Conservation (phyloP, 2,329 filamentous ascomycete species). For the Beauveria asiatica region DNA sequence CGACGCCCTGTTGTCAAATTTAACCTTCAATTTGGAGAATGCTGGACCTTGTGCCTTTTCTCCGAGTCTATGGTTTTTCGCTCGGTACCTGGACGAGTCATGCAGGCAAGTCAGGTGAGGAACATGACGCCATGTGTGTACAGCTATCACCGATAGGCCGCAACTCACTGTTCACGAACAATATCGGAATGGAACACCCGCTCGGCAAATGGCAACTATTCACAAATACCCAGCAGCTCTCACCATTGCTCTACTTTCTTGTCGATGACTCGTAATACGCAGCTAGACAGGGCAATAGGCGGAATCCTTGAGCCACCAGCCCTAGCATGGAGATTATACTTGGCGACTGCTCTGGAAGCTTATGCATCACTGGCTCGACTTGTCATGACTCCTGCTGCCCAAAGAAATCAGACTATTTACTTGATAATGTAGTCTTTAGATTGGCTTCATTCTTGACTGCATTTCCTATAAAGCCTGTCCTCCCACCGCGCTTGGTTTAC, state of each 20-base stretch:
- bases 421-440: neutral
- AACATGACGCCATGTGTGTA: too few relatives aligned
- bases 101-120: too few relatives aligned
- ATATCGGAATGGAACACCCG: neutral
- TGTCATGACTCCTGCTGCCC: neutral
- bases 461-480: neutral
- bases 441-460: neutral
- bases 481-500: neutral
- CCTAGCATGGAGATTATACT: neutral
- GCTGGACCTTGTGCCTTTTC: too few relatives aligned
- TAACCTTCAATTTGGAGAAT: too few relatives aligned
- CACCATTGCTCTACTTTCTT: neutral
- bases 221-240: neutral
- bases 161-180: neutral
- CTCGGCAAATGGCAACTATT: neutral
- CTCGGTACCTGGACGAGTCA: too few relatives aligned
- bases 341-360: neutral
- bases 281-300: neutral
- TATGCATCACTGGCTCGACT: neutral
- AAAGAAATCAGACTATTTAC: neutral
- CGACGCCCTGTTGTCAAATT: too few relatives aligned
- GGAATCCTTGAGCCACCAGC: neutral
- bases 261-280: neutral
- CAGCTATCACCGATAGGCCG: neutral
- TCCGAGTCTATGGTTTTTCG: too few relatives aligned